phyloP scores from a whole-genome alignment of 2,329 filamentous ascomycete species.

The Neocatenulostroma microsporum region DNA sequence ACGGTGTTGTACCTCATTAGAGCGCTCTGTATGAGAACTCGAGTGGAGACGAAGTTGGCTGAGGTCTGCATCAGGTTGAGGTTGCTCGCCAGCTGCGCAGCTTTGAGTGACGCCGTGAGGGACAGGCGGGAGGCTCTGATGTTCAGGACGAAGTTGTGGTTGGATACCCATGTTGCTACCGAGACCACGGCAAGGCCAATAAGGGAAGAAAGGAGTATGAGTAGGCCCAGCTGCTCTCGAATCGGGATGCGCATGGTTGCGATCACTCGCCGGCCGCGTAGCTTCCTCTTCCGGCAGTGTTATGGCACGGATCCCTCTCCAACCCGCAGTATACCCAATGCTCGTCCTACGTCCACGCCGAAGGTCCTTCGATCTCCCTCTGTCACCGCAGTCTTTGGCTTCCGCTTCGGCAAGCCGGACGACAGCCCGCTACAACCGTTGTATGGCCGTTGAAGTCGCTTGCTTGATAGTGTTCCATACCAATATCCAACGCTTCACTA shows the following conservation, averaged over 20 bases:
- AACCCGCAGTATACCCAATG: too few species aligned
- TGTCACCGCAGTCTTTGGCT: too few species aligned
- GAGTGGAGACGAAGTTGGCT: slow-evolving; percentile 62
- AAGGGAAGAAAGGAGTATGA: slow-evolving; percentile 69
- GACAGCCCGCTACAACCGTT: too few species aligned
- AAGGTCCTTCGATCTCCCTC: too few species aligned
- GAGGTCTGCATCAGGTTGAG: slow-evolving; percentile 71
- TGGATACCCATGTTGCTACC: slow-evolving; percentile 61
- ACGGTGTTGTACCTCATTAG: slow-evolving; percentile 44
- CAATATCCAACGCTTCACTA: too few species aligned
- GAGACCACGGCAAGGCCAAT: slow-evolving; percentile 69
- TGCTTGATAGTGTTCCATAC: too few species aligned
- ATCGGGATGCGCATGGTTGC: slow-evolving; percentile 83
- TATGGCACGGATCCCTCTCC: too few species aligned
- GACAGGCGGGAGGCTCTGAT: slow-evolving; percentile 54
- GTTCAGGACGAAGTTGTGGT: slow-evolving; percentile 52
- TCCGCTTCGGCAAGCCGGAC: too few species aligned
- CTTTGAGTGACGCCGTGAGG: slow-evolving; percentile 78
- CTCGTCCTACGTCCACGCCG: too few species aligned
- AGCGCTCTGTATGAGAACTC: slow-evolving; percentile 47
- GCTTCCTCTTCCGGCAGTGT: too few species aligned
- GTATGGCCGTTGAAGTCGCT: too few species aligned
- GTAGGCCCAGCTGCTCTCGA: slow-evolving; percentile 72
- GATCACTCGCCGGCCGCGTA: too few species aligned
- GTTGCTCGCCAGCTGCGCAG: slow-evolving; percentile 69